phyloP scores from a whole-genome alignment of 805 yeast genomes.

The Clavispora santaluciae region DNA sequence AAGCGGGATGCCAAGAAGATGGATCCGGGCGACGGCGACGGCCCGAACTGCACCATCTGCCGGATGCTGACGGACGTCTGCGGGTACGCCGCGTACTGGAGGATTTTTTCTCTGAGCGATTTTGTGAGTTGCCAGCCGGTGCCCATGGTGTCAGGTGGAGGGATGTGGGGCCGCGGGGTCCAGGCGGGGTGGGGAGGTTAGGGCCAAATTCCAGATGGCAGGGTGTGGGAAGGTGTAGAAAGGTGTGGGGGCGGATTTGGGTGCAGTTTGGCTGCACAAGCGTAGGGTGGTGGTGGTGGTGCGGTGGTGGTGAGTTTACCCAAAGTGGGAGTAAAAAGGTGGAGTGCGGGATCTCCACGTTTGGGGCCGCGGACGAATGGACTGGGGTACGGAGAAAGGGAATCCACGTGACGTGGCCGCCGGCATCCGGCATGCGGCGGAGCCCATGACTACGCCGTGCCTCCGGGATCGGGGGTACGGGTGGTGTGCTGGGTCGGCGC shows the following conservation, averaged over 20 bases:
- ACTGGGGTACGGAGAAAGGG: background rate
- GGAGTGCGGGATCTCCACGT: background rate
- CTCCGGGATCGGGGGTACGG: too few relatives aligned
- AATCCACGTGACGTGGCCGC: background rate
- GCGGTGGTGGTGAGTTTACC: too few relatives aligned
- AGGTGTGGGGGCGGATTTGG: too few relatives aligned
- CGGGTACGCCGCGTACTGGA: conserved; percentile 63
- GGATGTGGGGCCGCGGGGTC: background rate
- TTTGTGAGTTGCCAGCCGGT: conserved; percentile 48
- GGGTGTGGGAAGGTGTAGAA: too few relatives aligned
- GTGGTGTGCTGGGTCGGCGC: too few relatives aligned
- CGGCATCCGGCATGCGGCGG: too few relatives aligned
- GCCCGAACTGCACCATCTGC: conserved; percentile 91
- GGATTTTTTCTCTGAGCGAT: conserved; percentile 49
- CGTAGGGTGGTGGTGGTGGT: too few relatives aligned
- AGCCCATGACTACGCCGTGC: too few relatives aligned
- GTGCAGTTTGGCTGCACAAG: too few relatives aligned
- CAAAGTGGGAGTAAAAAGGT: background rate
- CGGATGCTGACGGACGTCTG: conserved; percentile 81
- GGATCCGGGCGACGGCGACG: conserved; percentile 70
- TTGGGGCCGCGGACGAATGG: conserved; percentile 1
- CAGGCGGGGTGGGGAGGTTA: background rate
- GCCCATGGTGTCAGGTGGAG: conserved; percentile 22
- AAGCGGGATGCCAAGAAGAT: conserved; percentile 80
- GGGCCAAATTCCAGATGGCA: too few relatives aligned